Base-by-base conservation (phyloP, 495 filamentous ascomycete genomes). In the Rhypophila decipiens region DNA sequence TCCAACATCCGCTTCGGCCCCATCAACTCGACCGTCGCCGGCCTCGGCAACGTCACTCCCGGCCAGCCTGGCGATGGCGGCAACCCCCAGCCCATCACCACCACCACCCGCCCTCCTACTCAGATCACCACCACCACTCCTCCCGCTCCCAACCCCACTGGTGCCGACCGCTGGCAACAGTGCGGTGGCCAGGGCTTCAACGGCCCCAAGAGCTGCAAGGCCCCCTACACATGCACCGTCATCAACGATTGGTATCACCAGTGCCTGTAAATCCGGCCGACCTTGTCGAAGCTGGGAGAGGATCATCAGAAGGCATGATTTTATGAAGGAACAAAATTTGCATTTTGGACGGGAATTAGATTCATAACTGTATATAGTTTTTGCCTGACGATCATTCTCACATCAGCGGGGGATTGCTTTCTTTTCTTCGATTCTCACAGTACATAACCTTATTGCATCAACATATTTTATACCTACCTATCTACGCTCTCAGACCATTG, bases 1-100 rank as follows among this genome's bases (percentile, higher is more conserved):
- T 75, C 82, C 58, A 86, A 86, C 78, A 85, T 87, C 73, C 74
- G 74, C 60, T 80, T 84, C 60, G 84, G 84, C 36, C 75, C 80
- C 49, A 78, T 88, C 57, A 76, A 74, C 57, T 80, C 78, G 23
- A 86, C 82, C 61, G 78, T 80, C 59, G 33, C 43, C 37, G 57
- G 57, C 49, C 56, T 57, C 17, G 49, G 44, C 52, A 38, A 36
- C 33, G 46, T 34, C 35, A 44, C 35, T 53, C 27, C 47, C 52
- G 35, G 41, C 54, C n/a, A n/a, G n/a, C n/a, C n/a, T n/a, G n/a
- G n/a, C n/a, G n/a, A n/a, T n/a, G 33, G 44, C 53, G 48, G 48
- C 45, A 24, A 19, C 44, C 23, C 41, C 37, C 29, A 35, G 40
- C 1, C 31, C 44, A 18, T 11, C 43, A 15, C 23, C 44, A 51